Evolutionary conservation across 257 asterid genomes (phyloP), one percentile per base, ranked within the genome.

Genomic region (Solanum chiquidenum): DNA sequence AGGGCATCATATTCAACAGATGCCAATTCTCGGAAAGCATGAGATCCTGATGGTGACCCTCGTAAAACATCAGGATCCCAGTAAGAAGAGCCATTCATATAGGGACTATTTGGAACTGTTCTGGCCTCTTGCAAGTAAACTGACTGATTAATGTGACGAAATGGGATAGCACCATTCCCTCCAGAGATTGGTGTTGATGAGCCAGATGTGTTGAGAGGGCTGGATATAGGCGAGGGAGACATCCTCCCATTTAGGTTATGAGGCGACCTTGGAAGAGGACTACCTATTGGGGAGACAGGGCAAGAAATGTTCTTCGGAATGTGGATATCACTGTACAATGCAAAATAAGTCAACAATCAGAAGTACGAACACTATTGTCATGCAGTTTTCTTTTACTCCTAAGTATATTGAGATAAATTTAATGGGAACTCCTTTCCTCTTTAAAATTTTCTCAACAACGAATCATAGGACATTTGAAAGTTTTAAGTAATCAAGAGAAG

Each of bases 151-250:
- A 89, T 89, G 66, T 89, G 90, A 72, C 92, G 95, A 87, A 92
- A 94, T 6, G 98, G 96, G 90, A 94, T 89, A 88, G 93, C 83
- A 55, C 95, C 96, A 31, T 85, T 83, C 42, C 98, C 96, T 68
- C 98, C 93, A 68, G 96, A 90, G 46, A 94, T 91, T 73, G 98
- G 98, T 55, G 97, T 95, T 44, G 96, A 95, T 79, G 96, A 90
- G 86, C 98, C 97, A 25, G 98, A 93, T 46, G 94, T 94, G 25
- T 96, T 89, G 60, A 92, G 95, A 79, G 99, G 98, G 89, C 99
- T 97, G 23, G 98, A 95, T 90, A 96, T 96, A 33, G 99, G 96
- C 3, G 98, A 95, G 6, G 99, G 98, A 73, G 98, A 94, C 97
- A 95, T 90, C 91, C 95, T 93, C 75, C 98, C 98, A 35, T 91